Evolutionary conservation across 768 basidiomycete genomes (phyloP), one percentile per base, ranked within the genome.

Genomic region (Boletus subparvulus): DNA sequence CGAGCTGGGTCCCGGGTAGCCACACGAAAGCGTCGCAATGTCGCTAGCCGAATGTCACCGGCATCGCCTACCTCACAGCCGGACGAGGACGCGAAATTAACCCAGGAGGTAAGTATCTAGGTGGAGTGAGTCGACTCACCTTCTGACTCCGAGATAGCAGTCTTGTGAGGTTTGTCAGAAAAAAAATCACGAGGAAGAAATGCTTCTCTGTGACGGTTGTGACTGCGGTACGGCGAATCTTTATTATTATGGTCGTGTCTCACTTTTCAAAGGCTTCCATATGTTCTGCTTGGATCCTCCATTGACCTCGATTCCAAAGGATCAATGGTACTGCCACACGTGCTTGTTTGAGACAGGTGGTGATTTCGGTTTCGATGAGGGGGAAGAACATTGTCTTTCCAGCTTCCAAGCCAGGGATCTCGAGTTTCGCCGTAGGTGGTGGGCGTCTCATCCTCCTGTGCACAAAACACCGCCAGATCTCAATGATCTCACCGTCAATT

Each of bases 361-460:
- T 50, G 97, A 98, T 73, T 99, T 92, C 65, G 97, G 97, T 32
- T 99, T 98, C 66, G 97, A 98, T 65, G 95, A 98, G 67, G 97
- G 97, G 40, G 89, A 98, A 73, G 96, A 98, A 62, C 97, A 99
- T 71, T 85, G 86, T 58, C 80, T 99, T 39, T 82, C 90, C 28
- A 93, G 86, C 65, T 98, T 98, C 74, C 93, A 94, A 65, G 90
- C 88, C 44, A 84, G 95, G 36, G 97, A 97, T 66, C 78, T 80
- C 24, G 92, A 91, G 64, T 99, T 99, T 74, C 84, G 93, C 57
- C 81, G 85, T 50, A 76, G 87, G 58, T 99, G 95, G 94, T 96
- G 95, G 72, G 78, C 86, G 56, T 77, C 82, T 4, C 94, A 94
- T 70, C 83, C 85, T 10, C 89, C 88, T 2, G 56, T 65, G 35